phyloP scores from a whole-genome alignment of 2,329 filamentous ascomycete species.

The Claviceps pazoutovae region DNA sequence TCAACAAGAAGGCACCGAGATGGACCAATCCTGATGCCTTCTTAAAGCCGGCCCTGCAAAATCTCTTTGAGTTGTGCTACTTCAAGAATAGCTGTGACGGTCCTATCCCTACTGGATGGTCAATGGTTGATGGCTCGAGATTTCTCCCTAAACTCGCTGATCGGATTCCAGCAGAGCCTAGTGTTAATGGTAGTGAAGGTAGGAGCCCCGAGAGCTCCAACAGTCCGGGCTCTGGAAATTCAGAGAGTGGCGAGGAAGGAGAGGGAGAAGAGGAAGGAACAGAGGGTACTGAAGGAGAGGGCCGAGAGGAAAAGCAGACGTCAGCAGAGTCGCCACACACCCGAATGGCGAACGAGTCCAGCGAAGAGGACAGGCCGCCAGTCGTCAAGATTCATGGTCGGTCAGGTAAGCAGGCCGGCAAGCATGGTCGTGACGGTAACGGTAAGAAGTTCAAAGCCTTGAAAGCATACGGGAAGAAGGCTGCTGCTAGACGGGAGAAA shows the following conservation, averaged over 20 bases:
- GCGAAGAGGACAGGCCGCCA: constrained; percentile 34
- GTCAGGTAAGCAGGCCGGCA: constrained; percentile 11
- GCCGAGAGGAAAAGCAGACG: constrained; percentile 31
- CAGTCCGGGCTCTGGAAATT: constrained; percentile 33
- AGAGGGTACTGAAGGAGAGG: constrained; percentile 23
- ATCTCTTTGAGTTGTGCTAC: constrained; percentile 65
- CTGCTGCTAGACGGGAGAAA: constrained; percentile 33
- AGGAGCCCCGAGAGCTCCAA: constrained; percentile 34
- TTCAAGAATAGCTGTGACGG: constrained; percentile 39
- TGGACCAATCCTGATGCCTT: constrained; percentile 40
- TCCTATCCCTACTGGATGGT: constrained; percentile 57
- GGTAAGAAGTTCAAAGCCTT: constrained; percentile 34
- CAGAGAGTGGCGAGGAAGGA: constrained; percentile 38
- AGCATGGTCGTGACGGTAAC: constrained; percentile 17
- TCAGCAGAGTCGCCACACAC: constrained; percentile 25
- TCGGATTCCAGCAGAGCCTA: constrained; percentile 26
- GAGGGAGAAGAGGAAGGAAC: constrained; percentile 23
- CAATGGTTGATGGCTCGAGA: constrained; percentile 43
- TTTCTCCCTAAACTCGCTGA: constrained; percentile 39
- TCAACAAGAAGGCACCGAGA: constrained; percentile 35
- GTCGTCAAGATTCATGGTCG: constrained; percentile 10
- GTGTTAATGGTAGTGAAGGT: constrained; percentile 32
- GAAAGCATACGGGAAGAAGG: constrained; percentile 35
- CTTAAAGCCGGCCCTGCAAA: constrained; percentile 50
- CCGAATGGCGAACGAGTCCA: constrained; percentile 45